Evolutionary conservation across 495 filamentous ascomycete species (phyloP).

Genomic region (Bathelium albidoporum): DNA sequence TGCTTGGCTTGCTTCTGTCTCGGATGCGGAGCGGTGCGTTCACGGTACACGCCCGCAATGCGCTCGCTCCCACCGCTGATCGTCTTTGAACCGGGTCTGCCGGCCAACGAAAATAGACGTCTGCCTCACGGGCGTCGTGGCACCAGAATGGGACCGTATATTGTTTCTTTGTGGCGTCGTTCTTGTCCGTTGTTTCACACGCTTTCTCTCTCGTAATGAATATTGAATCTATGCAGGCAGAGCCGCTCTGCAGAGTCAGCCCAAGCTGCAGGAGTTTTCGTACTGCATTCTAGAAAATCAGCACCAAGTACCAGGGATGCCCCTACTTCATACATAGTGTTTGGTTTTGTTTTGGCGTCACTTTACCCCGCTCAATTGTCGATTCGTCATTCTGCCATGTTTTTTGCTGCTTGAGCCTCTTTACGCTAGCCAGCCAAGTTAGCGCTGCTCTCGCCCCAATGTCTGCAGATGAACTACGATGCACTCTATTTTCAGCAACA

Average conservation of each 20-base stretch:
- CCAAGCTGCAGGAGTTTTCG: not conserved
- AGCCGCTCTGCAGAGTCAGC: slow-evolving; percentile 1
- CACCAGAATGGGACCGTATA: not conserved
- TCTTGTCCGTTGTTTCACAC: not conserved
- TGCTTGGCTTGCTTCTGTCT: not conserved
- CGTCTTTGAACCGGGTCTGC: not conserved
- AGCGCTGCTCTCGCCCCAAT: not conserved
- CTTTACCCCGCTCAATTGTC: not conserved
- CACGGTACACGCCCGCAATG: not conserved
- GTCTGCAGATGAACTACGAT: not conserved
- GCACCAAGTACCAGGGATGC: not conserved
- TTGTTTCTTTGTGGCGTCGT: not conserved
- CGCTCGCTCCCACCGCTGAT: not conserved
- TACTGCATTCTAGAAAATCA: slow-evolving; percentile 3
- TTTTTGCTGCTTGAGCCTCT: not conserved
- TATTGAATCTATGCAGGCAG: slow-evolving; percentile 1
- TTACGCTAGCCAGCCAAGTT: not conserved
- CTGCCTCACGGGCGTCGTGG: not conserved
- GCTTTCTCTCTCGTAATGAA: not conserved
- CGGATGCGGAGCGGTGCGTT: not conserved
- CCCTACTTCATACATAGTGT: not conserved
- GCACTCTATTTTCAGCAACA: not conserved
- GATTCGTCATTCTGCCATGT: not conserved
- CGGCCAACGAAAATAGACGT: not conserved
- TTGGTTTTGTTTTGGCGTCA: not conserved